Evolutionary conservation across 345 rosid genomes (phyloP), one percentile per base, ranked within the genome.

Genomic region (Arabis alpina): DNA sequence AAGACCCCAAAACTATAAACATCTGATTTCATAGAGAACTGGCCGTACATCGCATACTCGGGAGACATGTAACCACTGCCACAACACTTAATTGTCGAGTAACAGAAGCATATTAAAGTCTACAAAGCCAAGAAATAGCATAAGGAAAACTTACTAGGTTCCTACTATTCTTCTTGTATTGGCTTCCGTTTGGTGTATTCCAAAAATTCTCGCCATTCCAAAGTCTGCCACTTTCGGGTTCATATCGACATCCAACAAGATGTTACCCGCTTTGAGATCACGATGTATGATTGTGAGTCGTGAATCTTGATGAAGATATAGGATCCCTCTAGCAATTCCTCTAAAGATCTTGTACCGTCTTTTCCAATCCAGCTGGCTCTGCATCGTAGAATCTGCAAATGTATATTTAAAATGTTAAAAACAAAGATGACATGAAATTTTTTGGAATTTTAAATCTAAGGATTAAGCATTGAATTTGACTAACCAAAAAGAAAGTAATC

Each of bases 221-320:
- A 88, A 88, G 64, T 88, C 91, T 11, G 89, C 84, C n/a, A 83
- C 77, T 71, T 84, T 86, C 0, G 87, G 81, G 24, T 79, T 83
- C 91, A 80, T 58, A 53, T 77, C 65, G 27, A 64, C 54, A 24
- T 84, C 88, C 13, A 84, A 69, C 11, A 84, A 64, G 14, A 84
- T 75, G 54, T 82, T 84, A 40, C 82, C 61, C 0, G 77, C 63
- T 72, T 79, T 82, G 7, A 84, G 63, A 62, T 84, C 88, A 8
- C 85, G 51, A 16, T 81, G 85, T 6, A 80, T 82, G 24, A 82
- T 78, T 4, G 63, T 61, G 5, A 81, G 63, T 28, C 80, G 71
- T 6, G 88, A 84, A 64, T 84, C 88, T 24, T 71, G 54, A 28
- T 84, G 84, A 32, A 84, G 80, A 54, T 80, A 76, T 0, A 78